Evolutionary conservation across 768 basidiomycete species (phyloP), one percentile per base, ranked within the genome.

Genomic region (Chiua virens): DNA sequence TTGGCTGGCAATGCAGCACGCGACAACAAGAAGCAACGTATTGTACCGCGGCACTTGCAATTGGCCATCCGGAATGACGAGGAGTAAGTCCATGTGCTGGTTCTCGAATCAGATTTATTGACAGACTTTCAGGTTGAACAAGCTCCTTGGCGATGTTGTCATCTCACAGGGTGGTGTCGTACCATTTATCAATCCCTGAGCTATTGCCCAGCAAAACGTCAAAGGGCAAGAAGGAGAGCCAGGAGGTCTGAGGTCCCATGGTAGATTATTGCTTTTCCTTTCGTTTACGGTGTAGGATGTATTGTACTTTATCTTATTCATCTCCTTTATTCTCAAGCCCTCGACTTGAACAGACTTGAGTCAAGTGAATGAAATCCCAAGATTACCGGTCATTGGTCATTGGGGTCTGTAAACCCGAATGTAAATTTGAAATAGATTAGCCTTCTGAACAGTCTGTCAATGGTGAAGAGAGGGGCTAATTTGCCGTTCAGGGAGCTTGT

Each of bases 61-160:
- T 73, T 84, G 63, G 83, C 83, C 57, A 82, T 84, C 65, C 77
- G 83, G 55, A 80, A 82, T 65, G 81, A 82, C 58, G 80, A 82
- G 58, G 80, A 78, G 73, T 76, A 30, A 30, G 56, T 47, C 14
- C 2, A 10, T 4, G 27, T 6, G 17, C 14, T 0, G 1, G 15
- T 18, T 38, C 37, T 10, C 3, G 21, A 14, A 22, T 17, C 6
- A 3, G 13, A 1, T 27, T 49, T n/a, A 42, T 23, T 50, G n/a
- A 56, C 10, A 8, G 27, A 1, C 11, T 1, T 27, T 8, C 34
- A 71, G 70, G 45, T 65, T 76, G 50, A 73, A 71, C 60, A 73
- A 56, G 46, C 73, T 73, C 22, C 72, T 74, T 15, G 72, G 72
- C 13, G 66, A 66, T 56, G 82, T 83, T 49, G 75, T 80, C 65